Evolutionary conservation across 108 stramenopile genomes (phyloP).

Genomic region (Nitzschia sp.): DNA sequence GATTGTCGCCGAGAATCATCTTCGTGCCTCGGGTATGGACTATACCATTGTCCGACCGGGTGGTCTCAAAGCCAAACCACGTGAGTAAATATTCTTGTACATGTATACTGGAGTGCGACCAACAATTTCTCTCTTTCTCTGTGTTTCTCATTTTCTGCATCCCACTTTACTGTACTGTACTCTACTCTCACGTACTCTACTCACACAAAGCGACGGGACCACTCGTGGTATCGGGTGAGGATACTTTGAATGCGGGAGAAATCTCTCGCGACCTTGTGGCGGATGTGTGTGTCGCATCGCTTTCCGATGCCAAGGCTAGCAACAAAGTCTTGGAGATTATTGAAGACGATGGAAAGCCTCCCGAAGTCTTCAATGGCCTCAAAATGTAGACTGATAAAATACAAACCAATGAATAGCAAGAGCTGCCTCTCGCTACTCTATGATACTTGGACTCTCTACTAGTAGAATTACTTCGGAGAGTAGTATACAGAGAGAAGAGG

Average conservation of each 20-base stretch:
- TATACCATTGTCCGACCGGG: conserved; percentile 87
- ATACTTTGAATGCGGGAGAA: conserved; percentile 76
- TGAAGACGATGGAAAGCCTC: conserved; percentile 60
- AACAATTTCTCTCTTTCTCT: too few relatives aligned
- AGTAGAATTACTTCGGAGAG: too few relatives aligned
- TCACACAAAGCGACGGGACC: conserved; percentile 47
- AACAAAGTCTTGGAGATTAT: conserved; percentile 86
- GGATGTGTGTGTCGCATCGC: conserved; percentile 78
- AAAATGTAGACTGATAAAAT: too few relatives aligned
- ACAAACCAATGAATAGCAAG: too few relatives aligned
- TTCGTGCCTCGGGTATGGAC: conserved; percentile 61
- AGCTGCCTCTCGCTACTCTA: too few relatives aligned
- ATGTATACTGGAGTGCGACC: neutral
- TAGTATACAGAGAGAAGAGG: too few relatives aligned
- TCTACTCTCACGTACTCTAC: too few relatives aligned
- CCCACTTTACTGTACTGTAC: too few relatives aligned
- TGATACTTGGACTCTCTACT: too few relatives aligned
- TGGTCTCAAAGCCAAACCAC: conserved; percentile 60
- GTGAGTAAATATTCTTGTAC: neutral
- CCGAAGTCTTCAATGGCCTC: conserved; percentile 74
- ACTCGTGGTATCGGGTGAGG: conserved; percentile 63
- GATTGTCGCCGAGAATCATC: conserved; percentile 72
- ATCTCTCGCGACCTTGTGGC: conserved; percentile 81
- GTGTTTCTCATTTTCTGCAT: too few relatives aligned
- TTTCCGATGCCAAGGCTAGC: conserved; percentile 67